These are phyloP conservation scores for Solanum megistacrolobum DNA, from an alignment of 257 asterid species.

Conservation along the genomic window DNA sequence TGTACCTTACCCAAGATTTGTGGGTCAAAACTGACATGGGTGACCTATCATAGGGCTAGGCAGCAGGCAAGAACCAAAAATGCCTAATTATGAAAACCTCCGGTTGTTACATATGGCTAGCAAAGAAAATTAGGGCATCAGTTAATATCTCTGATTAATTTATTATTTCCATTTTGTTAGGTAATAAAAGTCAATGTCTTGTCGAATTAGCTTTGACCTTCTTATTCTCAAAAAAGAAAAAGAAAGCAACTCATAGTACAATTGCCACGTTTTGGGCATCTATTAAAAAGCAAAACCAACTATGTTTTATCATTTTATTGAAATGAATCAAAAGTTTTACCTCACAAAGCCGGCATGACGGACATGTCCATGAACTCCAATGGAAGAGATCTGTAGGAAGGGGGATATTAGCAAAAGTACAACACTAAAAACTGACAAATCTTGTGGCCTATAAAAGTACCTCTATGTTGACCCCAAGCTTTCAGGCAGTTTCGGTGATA, in stretches of 20 bases:
- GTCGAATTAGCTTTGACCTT: not conserved
- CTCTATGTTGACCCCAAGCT: slow-evolving; percentile 88
- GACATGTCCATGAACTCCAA: slow-evolving; percentile 98
- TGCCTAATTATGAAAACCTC: not conserved
- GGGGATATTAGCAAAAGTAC: slow-evolving; percentile 4
- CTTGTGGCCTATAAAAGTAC: slow-evolving; percentile 19
- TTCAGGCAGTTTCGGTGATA: slow-evolving; percentile 85
- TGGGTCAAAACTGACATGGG: not conserved
- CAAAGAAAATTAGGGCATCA: not conserved
- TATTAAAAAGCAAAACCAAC: not conserved
- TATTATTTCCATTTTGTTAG: not conserved
- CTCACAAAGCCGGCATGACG: slow-evolving; percentile 94
- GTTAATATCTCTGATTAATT: not conserved
- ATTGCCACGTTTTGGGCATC: not conserved
- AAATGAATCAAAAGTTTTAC: slow-evolving; percentile 27
- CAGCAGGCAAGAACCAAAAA: not conserved
- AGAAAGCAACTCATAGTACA: not conserved
- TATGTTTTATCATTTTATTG: not conserved
- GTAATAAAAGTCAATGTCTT: not conserved
- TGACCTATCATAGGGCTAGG: not conserved
- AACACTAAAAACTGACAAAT: not conserved
- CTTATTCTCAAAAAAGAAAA: not conserved
- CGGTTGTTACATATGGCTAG: not conserved
- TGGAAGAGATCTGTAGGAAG: slow-evolving; percentile 76
- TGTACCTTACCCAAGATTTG: not conserved